Base-by-base conservation (phyloP, 768 basidiomycete genomes). In the Xanthoconium stramineum region DNA sequence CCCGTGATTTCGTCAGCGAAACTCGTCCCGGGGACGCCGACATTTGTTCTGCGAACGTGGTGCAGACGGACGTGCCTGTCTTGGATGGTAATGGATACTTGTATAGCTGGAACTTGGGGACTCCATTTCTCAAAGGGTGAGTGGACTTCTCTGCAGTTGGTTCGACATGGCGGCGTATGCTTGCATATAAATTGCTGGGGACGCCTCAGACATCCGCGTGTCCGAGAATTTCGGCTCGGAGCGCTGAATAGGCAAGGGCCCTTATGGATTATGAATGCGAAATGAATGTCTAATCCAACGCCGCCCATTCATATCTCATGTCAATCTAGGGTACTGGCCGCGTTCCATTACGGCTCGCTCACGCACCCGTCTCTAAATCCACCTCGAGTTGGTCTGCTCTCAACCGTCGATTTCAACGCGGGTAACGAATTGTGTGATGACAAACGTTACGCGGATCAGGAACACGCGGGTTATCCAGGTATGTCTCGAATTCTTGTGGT, bases 41-140 rank as follows among this genome's bases (percentile, higher is more conserved):
- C 15, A 62, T 67, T 0, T 92, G 89, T 63, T 62, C 58, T 12
- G 70, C 84, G 2, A 87, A 82, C 51, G 60, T 91, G 19, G 83
- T 77, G 3, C 50, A 75, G 8, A 90, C 88, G 29, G 89, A 91
- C 63, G 74, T 85, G 3, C 89, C 88, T 0, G 64, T 61, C 11
- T 69, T 65, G 12, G 81, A 81, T 6, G 72, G 79, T 12, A 56
- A 65, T 29, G 81, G 82, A 5, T 89, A 84, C 61, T 66, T 86
- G 46, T 89, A 87, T 61, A 84, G 83, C 62, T 91, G 89, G 89
- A 89, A 83, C 70, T 71, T 91, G 32, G 89, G 89, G 3, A 81
- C 79, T 60, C 89, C 89, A 1, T 91, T 91, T 61, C 62, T 91
- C 55, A 89, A 89, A 66, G 79, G 86, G 88, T 89, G 57, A 44